Evolutionary conservation across 768 basidiomycete genomes (phyloP), one percentile per base, ranked within the genome.

Genomic region (Leucocoprinus birnbaumii): DNA sequence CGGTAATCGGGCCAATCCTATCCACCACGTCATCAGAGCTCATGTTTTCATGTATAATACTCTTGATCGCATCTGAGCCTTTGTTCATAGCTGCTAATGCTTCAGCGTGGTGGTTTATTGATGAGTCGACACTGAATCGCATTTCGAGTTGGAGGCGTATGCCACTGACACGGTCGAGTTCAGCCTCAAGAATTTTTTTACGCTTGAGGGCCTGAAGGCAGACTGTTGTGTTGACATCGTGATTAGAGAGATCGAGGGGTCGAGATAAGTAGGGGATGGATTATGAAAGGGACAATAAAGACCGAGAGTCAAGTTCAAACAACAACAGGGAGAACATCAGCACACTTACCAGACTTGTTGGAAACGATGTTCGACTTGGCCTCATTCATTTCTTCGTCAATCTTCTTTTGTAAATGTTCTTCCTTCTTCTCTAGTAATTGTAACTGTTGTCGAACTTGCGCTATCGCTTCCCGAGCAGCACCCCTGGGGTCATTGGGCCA

Each of bases 361-460:
- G 88, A 84, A 47, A 96, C 91, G 43, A 93, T 95, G 69, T 98
- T 97, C 27, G 87, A 84, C 69, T 82, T 87, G 14, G 97, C 97
- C 75, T 92, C 96, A 80, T 86, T 86, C 63, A 85, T 61, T 65
- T 98, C 96, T 60, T 97, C 94, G 51, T 96, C 94, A 61, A 97
- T 91, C 85, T 95, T 94, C 84, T 91, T 94, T 80, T 89, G 87
- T 58, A 98, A 75, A 71, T 91, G 80, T 70, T 98, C 96, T 76
- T 98, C 97, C 79, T 96, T 98, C 92, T 98, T 99, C 83, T 98
- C 94, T 62, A 98, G 85, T 86, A 96, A 89, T 73, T 92, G 84
- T 59, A 98, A 81, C 69, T 98, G 94, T 73, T 96, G 89, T 65
- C 96, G 85, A 62, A 99, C 78, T 43, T 80, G 81, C 57, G 98